Conservation (phyloP, 257 asterid genomes). For the Scutellaria baicalensis region DNA sequence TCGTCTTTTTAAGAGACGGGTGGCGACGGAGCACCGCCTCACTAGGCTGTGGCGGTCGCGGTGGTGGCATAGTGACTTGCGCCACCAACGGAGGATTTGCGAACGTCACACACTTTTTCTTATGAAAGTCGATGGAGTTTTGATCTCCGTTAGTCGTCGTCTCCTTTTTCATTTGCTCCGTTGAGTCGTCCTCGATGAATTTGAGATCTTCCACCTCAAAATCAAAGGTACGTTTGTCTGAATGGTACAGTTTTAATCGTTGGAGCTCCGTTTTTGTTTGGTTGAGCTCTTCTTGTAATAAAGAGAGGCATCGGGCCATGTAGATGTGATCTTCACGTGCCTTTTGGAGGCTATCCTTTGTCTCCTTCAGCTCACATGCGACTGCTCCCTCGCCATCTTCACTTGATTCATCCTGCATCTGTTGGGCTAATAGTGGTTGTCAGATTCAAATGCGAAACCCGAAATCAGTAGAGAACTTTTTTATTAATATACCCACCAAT, state of each 20-base stretch:
- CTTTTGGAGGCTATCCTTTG: slow-evolving; percentile 60
- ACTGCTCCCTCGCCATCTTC: slow-evolving; percentile 10
- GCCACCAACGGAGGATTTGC: slow-evolving; percentile 39
- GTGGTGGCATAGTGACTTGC: slow-evolving; percentile 33
- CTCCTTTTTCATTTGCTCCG: slow-evolving; percentile 17
- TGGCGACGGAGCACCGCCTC: slow-evolving; percentile 46
- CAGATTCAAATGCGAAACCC: not conserved
- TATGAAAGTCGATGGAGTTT: slow-evolving; percentile 35
- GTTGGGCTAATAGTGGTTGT: not conserved
- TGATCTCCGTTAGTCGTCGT: not conserved
- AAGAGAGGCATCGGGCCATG: slow-evolving; percentile 54
- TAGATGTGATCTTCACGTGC: slow-evolving; percentile 50
- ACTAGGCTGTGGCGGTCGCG: too few relatives aligned
- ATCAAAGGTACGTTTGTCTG: slow-evolving; percentile 7
- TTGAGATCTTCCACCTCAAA: slow-evolving; percentile 44
- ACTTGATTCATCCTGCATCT: slow-evolving; percentile 43
- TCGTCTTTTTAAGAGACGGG: slow-evolving; percentile 61
- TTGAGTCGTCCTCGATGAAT: slow-evolving; percentile 27
- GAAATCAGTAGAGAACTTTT: too few relatives aligned
- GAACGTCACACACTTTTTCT: slow-evolving; percentile 62
- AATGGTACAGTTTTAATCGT: slow-evolving; percentile 21
- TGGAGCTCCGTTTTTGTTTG: slow-evolving; percentile 59
- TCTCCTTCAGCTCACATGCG: slow-evolving; percentile 48
- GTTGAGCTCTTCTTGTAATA: slow-evolving; percentile 59
- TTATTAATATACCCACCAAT: too few relatives aligned